Evolutionary conservation across 176 grass and related monocot species (phyloP), one percentile per base, ranked within the genome.

Genomic region (Tillandsia leiboldiana): DNA sequence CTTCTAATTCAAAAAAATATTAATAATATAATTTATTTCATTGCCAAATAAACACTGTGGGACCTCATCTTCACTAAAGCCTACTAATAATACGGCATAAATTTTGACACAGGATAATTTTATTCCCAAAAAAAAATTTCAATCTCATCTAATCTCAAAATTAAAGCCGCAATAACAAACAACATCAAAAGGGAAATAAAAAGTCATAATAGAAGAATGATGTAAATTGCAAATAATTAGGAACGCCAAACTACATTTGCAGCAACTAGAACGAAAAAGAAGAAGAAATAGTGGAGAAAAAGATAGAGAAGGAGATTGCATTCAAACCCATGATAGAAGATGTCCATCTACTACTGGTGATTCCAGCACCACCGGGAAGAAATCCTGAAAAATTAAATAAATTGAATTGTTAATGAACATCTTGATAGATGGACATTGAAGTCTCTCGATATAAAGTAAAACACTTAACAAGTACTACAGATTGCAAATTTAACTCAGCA

Each of bases 271-370:
- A 61, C 7, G 17, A 61, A 5, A 18, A 61, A 18, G 1, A 7
- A 42, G 33, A 42, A 42, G 10, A 18, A 61, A 18, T 61, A 23
- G 10, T 23, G 56, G 15, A 61, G 56, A 7, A 61, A 61, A 9
- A 20, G 11, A 61, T 17, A 61, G 10, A 72, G 26, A 83, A 72
- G 50, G 49, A 9, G 65, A 63, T 26, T 70, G 53, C 51, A 74
- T 74, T 75, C 83, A 11, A 61, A 91, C 88, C 88, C 88, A 87
- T 74, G 78, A 79, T 27, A 87, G 78, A 75, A 91, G 81, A 53
- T 91, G 84, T 22, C 88, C 88, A 72, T 91, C 84, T 50, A 91
- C 79, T 22, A 82, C 75, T 50, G 72, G 8, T 10, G 81, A 85
- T 72, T 87, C 81, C 33, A 91, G 57, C 53, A 91, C 73, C 18